Evolutionary conservation across 371 early-diverging fungal species (phyloP), one percentile per base, ranked within the genome.

Genomic region (Apophysomyces ossiformis): DNA sequence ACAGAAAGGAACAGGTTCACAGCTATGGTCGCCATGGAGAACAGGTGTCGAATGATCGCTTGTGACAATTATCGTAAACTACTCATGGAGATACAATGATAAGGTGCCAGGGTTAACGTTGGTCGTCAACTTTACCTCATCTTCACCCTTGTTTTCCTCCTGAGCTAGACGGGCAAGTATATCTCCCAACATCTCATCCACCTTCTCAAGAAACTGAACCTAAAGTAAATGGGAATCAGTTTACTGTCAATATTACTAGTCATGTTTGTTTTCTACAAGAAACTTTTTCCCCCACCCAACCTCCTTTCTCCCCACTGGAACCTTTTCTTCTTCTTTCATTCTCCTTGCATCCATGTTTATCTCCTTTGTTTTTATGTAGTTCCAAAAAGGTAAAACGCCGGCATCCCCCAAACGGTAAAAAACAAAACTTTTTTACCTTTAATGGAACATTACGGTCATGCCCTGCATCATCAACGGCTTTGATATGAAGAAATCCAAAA

Each of bases 1-100:
- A 63, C 62, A 60, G 63, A 84, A 76, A 0, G 85, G 85, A 2
- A 85, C 85, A 16, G 85, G 83, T 56, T 84, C 85, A 46, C 78
- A 77, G 38, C 79, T 78, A 58, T 85, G 85, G 57, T 85, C 85
- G 12, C 82, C 81, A 61, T 74, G 76, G 13, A 73, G 45, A 4
- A 72, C 77, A 15, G 85, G 85, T 11, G 85, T 85, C 16, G 85
- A 82, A 64, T 85, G 85, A 60, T 85, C 85, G 7, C 85, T 83
- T 8, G 85, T 82, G n/a, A 84, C 70, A 21, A 82, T 61, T 8
- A 83, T 65, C 0, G 78, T 75, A 58, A 72, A 78, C 74, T 84
- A 41, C 35, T 18, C 41, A 56, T 63, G 56, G 41, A 62, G 44
- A 45, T 15, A 45, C 41, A 46, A 16, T 13, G 45, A 61, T 43